Conservation (phyloP, 176 grass and related monocot genomes). For the Aegilops bicornis region DNA sequence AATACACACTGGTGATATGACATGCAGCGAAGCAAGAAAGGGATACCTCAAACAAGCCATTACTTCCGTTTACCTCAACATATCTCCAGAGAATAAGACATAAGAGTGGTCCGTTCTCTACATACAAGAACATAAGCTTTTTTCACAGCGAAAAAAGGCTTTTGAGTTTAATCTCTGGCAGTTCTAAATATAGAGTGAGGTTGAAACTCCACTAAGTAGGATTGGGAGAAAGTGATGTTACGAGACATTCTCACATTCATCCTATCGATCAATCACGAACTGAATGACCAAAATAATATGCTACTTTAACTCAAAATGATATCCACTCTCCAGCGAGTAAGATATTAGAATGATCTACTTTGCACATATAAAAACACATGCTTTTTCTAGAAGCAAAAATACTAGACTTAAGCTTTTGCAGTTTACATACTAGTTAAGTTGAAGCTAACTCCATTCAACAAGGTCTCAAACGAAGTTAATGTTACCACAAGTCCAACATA, state of each 20-base stretch:
- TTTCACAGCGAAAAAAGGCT: not conserved
- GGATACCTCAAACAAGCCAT: conserved; percentile 21
- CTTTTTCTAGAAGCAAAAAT: not conserved
- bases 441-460: not conserved
- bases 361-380: not conserved
- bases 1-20: not conserved
- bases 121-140: conserved; percentile 29
- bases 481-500: not conserved
- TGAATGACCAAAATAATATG: not conserved
- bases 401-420: not conserved
- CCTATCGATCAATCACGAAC: not conserved
- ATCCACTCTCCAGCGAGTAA: not conserved
- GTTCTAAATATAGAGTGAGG: not conserved
- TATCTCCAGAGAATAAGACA: conserved; percentile 21
- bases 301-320: not conserved
- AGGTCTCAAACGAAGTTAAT: not conserved
- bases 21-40: conserved; percentile 20
- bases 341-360: not conserved
- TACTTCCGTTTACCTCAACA: conserved; percentile 19
- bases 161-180: not conserved
- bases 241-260: not conserved
- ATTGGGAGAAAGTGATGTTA: not conserved
- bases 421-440: not conserved
- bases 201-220: not conserved
- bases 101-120: conserved; percentile 4